phyloP scores from a whole-genome alignment of 2,329 filamentous ascomycete genomes.

The Colletotrichum gloeosporioides region DNA sequence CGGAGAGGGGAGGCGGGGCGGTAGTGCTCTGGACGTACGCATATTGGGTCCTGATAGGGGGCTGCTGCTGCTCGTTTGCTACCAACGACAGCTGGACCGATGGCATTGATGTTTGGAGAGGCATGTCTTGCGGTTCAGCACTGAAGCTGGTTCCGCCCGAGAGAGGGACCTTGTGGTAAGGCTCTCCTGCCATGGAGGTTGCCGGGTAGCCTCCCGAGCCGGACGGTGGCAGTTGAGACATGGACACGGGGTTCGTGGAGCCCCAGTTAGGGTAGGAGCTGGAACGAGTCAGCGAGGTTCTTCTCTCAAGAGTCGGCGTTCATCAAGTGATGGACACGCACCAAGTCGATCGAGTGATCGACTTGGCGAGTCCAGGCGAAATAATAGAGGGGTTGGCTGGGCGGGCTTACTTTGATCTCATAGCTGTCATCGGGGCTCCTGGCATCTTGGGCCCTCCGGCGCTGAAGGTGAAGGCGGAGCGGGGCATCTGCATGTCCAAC shows the following conservation, averaged over 20 bases:
- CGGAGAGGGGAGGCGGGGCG: slow-evolving; percentile 54
- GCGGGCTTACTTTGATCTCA: slow-evolving; percentile 64
- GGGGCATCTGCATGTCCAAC: slow-evolving; percentile 60
- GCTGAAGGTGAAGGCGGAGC: slow-evolving; percentile 64
- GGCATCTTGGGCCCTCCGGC: slow-evolving; percentile 57
- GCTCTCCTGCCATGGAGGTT: slow-evolving; percentile 53
- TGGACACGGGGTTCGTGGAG: slow-evolving; percentile 45
- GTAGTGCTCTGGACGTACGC: slow-evolving; percentile 58
- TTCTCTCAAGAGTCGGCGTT: neutral
- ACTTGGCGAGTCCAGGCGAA: neutral
- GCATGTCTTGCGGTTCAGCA: slow-evolving; percentile 59
- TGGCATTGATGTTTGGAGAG: slow-evolving; percentile 58
- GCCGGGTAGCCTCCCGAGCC: slow-evolving; percentile 54
- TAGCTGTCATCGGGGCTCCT: slow-evolving; percentile 54
- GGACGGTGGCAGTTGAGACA: slow-evolving; percentile 55
- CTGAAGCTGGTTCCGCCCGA: slow-evolving; percentile 52
- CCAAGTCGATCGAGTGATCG: neutral
- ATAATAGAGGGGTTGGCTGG: neutral
- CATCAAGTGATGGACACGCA: neutral
- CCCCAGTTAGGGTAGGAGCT: slow-evolving; percentile 67
- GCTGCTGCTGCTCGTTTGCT: slow-evolving; percentile 50
- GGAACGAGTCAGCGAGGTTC: neutral
- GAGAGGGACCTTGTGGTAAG: slow-evolving; percentile 59
- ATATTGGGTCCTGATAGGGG: slow-evolving; percentile 59
- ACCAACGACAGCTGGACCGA: slow-evolving; percentile 58